Evolutionary conservation across 2,329 filamentous ascomycete genomes (phyloP).

Genomic region (Ceratocystis alfenasii): DNA sequence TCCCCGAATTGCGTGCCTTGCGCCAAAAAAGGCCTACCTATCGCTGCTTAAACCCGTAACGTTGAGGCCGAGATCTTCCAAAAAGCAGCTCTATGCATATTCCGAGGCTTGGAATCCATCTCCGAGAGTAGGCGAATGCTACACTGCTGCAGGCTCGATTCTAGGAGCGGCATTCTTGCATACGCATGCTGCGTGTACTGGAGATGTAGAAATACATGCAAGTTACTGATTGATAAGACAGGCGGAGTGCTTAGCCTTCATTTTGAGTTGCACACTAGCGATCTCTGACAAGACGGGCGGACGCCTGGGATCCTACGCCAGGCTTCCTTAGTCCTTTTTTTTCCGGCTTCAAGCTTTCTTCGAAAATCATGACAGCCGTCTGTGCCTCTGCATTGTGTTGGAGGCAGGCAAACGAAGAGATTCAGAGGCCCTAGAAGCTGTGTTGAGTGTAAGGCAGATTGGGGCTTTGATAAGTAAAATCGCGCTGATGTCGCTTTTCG

Average conservation of each 20-base stretch:
- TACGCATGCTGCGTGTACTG: too few species aligned
- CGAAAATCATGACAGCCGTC: not conserved
- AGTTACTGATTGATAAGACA: conserved; percentile 10
- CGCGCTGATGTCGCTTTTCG: too few species aligned
- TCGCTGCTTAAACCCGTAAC: not conserved
- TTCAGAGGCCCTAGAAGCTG: too few species aligned
- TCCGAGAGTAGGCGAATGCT: not conserved
- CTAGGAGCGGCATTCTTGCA: not conserved
- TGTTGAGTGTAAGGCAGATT: too few species aligned
- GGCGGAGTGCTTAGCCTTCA: not conserved
- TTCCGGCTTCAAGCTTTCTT: not conserved
- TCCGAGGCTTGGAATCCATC: not conserved
- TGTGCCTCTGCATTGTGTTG: not conserved
- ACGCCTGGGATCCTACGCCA: not conserved
- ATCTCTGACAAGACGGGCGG: conserved; percentile 4
- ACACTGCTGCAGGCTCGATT: not conserved
- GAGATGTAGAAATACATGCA: not conserved
- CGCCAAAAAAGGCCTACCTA: not conserved
- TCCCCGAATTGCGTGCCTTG: not conserved
- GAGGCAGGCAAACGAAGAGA: not conserved
- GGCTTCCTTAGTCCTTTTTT: conserved; percentile 3
- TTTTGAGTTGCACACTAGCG: conserved; percentile 9
- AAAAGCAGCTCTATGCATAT: not conserved
- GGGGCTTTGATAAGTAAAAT: too few species aligned
- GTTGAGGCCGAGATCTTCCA: not conserved